Evolutionary conservation across 1,139 yeast genomes (phyloP), one percentile per base, ranked within the genome.

Genomic region (Lodderomyces metapsilosis): DNA sequence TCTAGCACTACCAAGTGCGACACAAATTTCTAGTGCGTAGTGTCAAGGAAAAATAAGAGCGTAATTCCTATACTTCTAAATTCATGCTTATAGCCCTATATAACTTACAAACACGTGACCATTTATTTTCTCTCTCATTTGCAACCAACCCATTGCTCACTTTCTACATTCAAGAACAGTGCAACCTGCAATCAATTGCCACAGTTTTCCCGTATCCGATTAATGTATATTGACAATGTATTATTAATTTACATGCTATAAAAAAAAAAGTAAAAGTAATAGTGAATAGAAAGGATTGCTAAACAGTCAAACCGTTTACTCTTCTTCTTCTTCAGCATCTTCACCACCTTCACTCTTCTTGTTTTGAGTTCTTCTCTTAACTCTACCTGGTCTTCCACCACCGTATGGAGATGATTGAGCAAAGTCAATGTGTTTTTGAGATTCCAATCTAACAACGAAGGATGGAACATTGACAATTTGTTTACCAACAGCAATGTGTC

Each of bases 301-400:
- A 36, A 32, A 31, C 7, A 16, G 15, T 8, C 12, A 38, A 36
- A 21, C 40, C 38, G 40, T 42, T 42, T 44, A 44, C 40, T 44
- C 48, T 28, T 28, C 32, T 66, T 76, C 79, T 52, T 82, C 94
- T 53, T 70, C 77, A 61, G 77, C 94, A 58, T 72, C 92, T 54
- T 64, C 88, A 52, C 69, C 92, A 51, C 68, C 89, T 57, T 67
- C 80, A 59, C 70, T 82, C 30, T 35, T 38, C 72, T 80, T 83
- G 70, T 76, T 83, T 72, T 84, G 87, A 83, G 86, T 82, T 80
- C 82, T 91, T 88, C 98, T 89, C 85, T 94, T 94, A 67, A 88
- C 96, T 84, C 98, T 94, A 75, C 99, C 99, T 63, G 98, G 94
- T 82, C 98, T 92, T 64, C 97, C 98, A 80, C 98, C 98, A 74